Conservation (phyloP, 768 basidiomycete genomes). For the Mycena capillaripes region DNA sequence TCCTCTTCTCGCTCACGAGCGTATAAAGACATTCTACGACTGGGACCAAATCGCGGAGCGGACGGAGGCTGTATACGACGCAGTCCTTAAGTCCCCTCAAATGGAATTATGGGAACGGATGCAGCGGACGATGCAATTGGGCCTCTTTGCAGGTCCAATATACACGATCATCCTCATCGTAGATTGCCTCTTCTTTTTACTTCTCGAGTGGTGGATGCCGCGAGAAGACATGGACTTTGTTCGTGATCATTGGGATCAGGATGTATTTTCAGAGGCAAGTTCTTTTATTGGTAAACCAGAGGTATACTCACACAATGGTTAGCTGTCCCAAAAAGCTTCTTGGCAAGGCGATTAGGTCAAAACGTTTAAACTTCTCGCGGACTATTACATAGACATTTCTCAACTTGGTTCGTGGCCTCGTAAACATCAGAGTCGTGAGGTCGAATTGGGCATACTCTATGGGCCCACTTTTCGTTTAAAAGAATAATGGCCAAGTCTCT, state of each 20-base stretch:
- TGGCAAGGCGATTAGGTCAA: not conserved
- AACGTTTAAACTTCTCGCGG: too few relatives aligned
- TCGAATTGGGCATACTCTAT: too few relatives aligned
- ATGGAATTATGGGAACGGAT: slow-evolving; percentile 87
- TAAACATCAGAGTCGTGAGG: too few relatives aligned
- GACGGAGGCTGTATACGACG: slow-evolving; percentile 87
- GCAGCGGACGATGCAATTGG: slow-evolving; percentile 81
- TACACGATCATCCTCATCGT: slow-evolving; percentile 91
- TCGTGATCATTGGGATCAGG: slow-evolving; percentile 69
- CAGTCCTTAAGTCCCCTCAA: slow-evolving; percentile 71
- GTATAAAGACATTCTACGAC: slow-evolving; percentile 86
- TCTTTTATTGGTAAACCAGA: not conserved
- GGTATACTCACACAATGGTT: not conserved
- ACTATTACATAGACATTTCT: too few relatives aligned
- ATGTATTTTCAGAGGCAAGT: slow-evolving; percentile 53
- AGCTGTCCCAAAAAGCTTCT: slow-evolving; percentile 6
- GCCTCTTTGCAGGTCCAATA: slow-evolving; percentile 87
- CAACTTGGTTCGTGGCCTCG: too few relatives aligned
- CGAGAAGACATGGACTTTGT: slow-evolving; percentile 84
- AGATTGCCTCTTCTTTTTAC: slow-evolving; percentile 88
- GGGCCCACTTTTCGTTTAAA: too few relatives aligned
- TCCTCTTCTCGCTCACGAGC: slow-evolving; percentile 80
- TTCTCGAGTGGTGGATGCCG: slow-evolving; percentile 90
- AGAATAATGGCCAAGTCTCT: too few relatives aligned
- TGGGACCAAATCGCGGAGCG: slow-evolving; percentile 87